Base-by-base conservation (phyloP, 2,329 filamentous ascomycete species). In the Westerdykella ornata region DNA sequence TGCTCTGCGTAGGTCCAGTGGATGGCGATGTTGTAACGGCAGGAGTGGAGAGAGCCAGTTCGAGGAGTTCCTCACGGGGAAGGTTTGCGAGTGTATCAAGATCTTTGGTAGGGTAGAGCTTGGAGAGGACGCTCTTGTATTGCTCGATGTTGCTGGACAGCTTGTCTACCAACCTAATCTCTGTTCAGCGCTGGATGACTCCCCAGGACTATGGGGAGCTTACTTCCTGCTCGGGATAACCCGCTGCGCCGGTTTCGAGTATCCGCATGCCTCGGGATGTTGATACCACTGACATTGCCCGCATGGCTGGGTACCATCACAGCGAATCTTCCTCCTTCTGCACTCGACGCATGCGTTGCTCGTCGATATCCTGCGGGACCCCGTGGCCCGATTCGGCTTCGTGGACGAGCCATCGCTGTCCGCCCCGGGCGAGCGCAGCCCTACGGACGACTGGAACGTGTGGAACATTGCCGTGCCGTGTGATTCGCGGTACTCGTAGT, bases 281-380 rank as follows among this genome's bases (percentile, higher is more conserved):
- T 86, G 80, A 60, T 87, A 89, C 63, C 85, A 88, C 43, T 85
- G 76, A 61, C 86, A 92, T 60, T 88, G 85, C 29, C 85, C 84
- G 59, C 86, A 92, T 9, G 86, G 86, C 57, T 87, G 82, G 51
- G 82, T 78, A 41, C 86, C 86, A 68, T 89, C 85, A 59, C 86
- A 92, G 48, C 86, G 82, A 41, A 90, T 90, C 66, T 90, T 92
- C 47, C 85, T 77, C 52, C 85, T 76, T 59, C 88, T 82, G 68
- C 85, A 88, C 54, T 85, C 83, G 36, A 84, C 81, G 62, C 84
- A 88, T 29, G 84, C 84, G 56, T 84, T 72, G 53, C 63, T 71
- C 3, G 70, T 73, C 4, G 70, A 72, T 35, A 72, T 72, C 4
- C 70, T 63, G 28, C 68, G 57, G 16, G 68, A 68, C 31, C 61